Evolutionary conservation across 768 basidiomycete species (phyloP).

Genomic region (Cubamyces lactineus): DNA sequence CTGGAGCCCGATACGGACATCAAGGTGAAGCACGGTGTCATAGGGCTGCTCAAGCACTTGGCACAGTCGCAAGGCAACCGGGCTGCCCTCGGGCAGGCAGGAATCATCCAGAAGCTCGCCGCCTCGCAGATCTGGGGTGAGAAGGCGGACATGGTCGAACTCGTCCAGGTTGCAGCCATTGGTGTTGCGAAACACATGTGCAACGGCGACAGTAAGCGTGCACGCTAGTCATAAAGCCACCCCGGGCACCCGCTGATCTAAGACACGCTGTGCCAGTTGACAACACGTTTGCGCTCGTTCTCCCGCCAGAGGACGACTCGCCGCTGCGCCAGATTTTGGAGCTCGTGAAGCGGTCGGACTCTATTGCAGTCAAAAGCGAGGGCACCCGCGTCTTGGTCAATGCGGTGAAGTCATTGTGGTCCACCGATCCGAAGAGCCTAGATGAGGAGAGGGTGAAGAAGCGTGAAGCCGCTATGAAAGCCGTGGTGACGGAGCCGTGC

Average conservation of each 20-base stretch:
- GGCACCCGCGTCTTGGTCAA: conserved; percentile 89
- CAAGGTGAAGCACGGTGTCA: conserved; percentile 86
- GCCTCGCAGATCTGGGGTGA: conserved; percentile 71
- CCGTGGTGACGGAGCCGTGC: conserved; percentile 55
- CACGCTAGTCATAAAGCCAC: conserved; percentile 7
- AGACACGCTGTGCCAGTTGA: conserved; percentile 36
- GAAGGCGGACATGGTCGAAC: conserved; percentile 79
- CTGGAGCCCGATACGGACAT: conserved; percentile 67
- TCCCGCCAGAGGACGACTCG: conserved; percentile 43
- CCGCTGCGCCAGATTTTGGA: conserved; percentile 72
- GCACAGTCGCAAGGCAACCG: conserved; percentile 66
- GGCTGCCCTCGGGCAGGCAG: conserved; percentile 57
- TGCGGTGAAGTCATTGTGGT: conserved; percentile 78
- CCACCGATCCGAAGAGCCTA: conserved; percentile 46
- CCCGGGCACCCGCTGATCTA: conserved; percentile 10
- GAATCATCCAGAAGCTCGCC: conserved; percentile 63
- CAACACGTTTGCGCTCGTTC: conserved; percentile 55
- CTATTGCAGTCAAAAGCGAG: conserved; percentile 84
- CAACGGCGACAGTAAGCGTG: conserved; percentile 63
- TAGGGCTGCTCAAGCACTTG: conserved; percentile 87
- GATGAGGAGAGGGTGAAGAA: conserved; percentile 51
- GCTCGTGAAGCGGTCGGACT: conserved; percentile 78
- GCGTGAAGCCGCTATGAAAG: conserved; percentile 55
- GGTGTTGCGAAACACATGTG: conserved; percentile 91
- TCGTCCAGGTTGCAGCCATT: conserved; percentile 86